Evolutionary conservation across 805 yeast species (phyloP).

Genomic region (Nakazawaea ernobii): DNA sequence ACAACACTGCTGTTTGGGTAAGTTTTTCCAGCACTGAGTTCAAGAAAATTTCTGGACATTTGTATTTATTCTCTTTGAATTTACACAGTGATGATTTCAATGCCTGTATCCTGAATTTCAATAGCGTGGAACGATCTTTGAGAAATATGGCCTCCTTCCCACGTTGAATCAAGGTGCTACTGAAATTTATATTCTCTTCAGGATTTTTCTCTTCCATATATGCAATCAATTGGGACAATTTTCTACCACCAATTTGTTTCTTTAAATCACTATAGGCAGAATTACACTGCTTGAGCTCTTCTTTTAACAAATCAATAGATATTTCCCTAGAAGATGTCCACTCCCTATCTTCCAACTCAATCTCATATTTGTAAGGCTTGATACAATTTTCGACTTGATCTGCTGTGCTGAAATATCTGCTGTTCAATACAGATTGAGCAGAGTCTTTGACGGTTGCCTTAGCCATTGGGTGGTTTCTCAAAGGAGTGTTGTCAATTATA

Average conservation of each 20-base stretch:
- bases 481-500: constrained; percentile 66
- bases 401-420: constrained; percentile 84
- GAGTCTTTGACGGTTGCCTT: constrained; percentile 78
- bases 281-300: constrained; percentile 81
- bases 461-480: constrained; percentile 83
- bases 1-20: constrained; percentile 88
- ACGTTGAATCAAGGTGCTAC: constrained; percentile 62
- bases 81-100: constrained; percentile 73
- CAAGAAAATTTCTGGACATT: constrained; percentile 91
- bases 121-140: constrained; percentile 61
- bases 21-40: constrained; percentile 90
- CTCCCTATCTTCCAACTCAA: constrained; percentile 92
- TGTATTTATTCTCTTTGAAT: constrained; percentile 72
- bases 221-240: constrained; percentile 75
- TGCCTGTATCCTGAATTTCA: constrained; percentile 71
- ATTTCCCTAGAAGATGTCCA: constrained; percentile 83
- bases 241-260: constrained; percentile 74
- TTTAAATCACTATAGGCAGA: constrained; percentile 53
- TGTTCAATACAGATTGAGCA: constrained; percentile 69
- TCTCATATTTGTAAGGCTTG: constrained; percentile 95
- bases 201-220: constrained; percentile 47
- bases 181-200: constrained; percentile 79
- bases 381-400: constrained; percentile 98
- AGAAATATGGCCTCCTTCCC: constrained; percentile 85
- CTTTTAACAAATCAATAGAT: constrained; percentile 65